Conservation (phyloP, 2,329 filamentous ascomycete species). For the Penicillium digitatum region DNA sequence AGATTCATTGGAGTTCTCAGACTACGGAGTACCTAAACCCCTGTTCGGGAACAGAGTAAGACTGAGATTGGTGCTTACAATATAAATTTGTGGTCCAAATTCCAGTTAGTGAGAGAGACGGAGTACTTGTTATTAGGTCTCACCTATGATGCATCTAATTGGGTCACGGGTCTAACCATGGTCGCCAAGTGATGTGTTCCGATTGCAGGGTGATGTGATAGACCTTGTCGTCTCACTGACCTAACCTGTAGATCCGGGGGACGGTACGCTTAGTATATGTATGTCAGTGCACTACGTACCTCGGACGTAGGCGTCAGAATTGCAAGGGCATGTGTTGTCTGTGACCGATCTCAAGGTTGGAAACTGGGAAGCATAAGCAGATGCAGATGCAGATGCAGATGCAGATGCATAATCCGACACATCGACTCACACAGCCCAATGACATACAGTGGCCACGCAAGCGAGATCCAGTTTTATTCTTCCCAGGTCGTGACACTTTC, state of each 20-base stretch:
- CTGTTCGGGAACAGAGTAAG: background rate
- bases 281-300: slow-evolving; percentile 1
- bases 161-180: slow-evolving; percentile 13
- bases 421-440: slow-evolving; percentile 11
- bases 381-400: background rate
- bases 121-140: slow-evolving; percentile 4
- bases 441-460: slow-evolving; percentile 13
- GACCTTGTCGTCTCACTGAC: slow-evolving; percentile 10
- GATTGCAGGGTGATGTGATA: slow-evolving; percentile 24
- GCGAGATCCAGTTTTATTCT: slow-evolving; percentile 18
- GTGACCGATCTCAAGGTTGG: slow-evolving; percentile 9
- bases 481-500: slow-evolving; percentile 9
- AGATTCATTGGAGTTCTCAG: slow-evolving; percentile 4
- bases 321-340: background rate
- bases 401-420: slow-evolving; percentile 15
- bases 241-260: slow-evolving; percentile 17
- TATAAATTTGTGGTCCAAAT: background rate
- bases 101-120: background rate
- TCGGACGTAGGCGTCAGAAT: slow-evolving; percentile 1
- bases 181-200: slow-evolving; percentile 25
- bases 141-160: slow-evolving; percentile 19
- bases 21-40: too few species aligned
- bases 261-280: background rate
- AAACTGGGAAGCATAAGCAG: background rate
- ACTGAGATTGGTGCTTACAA: background rate